Conservation (phyloP, 305 asterid species). For the Withania somnifera region DNA sequence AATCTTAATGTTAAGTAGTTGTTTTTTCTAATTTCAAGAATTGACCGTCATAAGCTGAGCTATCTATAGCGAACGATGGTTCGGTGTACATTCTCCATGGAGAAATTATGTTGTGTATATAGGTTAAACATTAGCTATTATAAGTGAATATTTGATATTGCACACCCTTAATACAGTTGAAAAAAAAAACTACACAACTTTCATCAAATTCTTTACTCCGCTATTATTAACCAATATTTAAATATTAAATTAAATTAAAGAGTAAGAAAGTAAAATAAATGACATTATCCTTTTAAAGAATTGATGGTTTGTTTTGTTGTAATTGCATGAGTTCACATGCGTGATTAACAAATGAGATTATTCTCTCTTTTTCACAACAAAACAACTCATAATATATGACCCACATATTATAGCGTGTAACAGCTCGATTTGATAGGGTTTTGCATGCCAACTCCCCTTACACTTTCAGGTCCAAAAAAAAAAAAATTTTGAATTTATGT, state of each 20-base stretch:
- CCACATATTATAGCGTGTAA: constrained; percentile 32
- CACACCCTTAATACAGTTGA: no score
- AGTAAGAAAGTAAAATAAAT: background rate
- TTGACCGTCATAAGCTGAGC: no score
- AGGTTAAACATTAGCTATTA: no score
- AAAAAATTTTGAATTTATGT: no score
- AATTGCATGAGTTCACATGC: constrained; percentile 43
- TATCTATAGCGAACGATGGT: no score
- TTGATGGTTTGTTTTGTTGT: constrained; percentile 5
- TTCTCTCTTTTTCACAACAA: constrained; percentile 22
- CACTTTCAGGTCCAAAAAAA: no score
- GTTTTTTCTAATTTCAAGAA: background rate
- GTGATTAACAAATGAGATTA: constrained; percentile 20
- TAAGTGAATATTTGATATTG: no score
- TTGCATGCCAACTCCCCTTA: background rate
- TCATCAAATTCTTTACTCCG: no score
- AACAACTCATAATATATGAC: constrained; percentile 29
- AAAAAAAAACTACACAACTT: no score
- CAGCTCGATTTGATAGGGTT: constrained; percentile 30
- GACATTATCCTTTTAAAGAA: background rate
- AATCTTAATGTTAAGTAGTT: background rate
- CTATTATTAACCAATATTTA: background rate
- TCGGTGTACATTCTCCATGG: no score
- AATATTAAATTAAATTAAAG: background rate
- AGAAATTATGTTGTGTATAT: no score